Base-by-base conservation (phyloP, 1,284 basidiomycete genomes). In the Nidula niveotomentosa region DNA sequence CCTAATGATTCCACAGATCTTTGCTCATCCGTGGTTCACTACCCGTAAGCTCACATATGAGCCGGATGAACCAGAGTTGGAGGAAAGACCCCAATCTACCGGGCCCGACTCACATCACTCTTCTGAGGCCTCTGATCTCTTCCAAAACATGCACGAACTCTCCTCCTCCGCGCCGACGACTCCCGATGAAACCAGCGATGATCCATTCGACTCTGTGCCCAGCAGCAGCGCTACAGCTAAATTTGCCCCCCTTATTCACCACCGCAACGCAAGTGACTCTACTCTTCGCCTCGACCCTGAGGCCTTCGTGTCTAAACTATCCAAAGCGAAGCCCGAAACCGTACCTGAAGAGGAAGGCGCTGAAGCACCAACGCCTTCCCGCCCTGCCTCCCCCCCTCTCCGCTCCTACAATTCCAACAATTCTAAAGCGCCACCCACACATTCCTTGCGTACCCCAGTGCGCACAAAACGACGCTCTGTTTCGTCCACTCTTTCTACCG, bases 401-500 rank as follows among this genome's bases (percentile, higher is more conserved):
- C 58, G 62, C n/a, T 65, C 62, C 41, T 62, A 64, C 37, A 68
- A 65, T 58, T 69, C 72, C 9, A 68, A 73, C 56, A 69, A 61
- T 49, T 68, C 65, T n/a, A 69, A 65, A 48, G 66, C 76, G 1
- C 85, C 87, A 9, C 85, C 86, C 1, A 70, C 76, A 1, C 76
- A 80, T 60, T 84, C 86, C 47, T 81, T 87, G 12, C 90, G 95
- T 12, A 99, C 96, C 0, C 96, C 96, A 0, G 93, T 91, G 3
- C 84, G 95, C 7, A 98, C 96, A 1, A 98, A 98, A 69, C 87
- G 96, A 2, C 88, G 95, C 15, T 97, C 95, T 0, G 85, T 97
- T 8, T 94, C 94, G 0, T 96, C 93, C 2, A 88, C 83, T 0
- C 79, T 81, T 0, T 71, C 73, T 0, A 68, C 71, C 10, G 84